Evolutionary conservation across 441 rosid genomes (phyloP).

Genomic region (Jatropha podagrica): DNA sequence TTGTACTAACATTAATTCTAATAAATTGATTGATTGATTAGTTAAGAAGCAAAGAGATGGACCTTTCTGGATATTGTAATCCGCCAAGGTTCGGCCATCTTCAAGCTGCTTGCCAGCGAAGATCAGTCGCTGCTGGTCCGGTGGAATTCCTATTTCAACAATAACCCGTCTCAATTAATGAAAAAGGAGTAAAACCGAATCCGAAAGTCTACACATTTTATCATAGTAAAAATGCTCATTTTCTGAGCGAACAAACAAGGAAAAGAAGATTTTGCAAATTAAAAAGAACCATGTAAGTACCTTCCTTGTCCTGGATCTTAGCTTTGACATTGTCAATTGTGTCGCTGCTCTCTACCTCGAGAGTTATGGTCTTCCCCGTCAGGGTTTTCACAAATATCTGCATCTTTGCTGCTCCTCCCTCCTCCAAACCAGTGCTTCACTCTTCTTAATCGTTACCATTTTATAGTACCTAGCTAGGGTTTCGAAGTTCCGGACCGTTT

Average conservation of each 20-base stretch:
- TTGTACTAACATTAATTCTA: neutral
- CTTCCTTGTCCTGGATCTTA: constrained; percentile 92
- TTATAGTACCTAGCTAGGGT: no score
- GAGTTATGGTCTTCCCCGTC: constrained; percentile 72
- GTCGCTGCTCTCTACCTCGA: constrained; percentile 92
- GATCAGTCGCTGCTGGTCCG: constrained; percentile 76
- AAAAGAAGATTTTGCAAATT: neutral
- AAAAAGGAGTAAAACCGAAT: no score
- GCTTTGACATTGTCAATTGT: constrained; percentile 90
- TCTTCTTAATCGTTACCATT: no score
- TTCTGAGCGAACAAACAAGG: neutral
- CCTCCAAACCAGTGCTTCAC: no score
- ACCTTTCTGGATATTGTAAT: constrained; percentile 75
- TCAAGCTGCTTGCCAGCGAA: constrained; percentile 82
- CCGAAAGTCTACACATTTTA: no score
- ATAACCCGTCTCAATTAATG: neutral
- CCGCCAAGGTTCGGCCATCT: constrained; percentile 72
- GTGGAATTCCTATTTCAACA: constrained; percentile 39
- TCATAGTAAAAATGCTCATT: neutral
- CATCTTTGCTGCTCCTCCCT: constrained; percentile 37
- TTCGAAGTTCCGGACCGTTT: no score
- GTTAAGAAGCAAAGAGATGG: neutral
- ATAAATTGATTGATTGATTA: neutral
- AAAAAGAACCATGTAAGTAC: neutral
- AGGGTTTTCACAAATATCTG: constrained; percentile 96